Evolutionary conservation across 2,329 filamentous ascomycete species (phyloP).

Genomic region (Zymoseptoria passerinii): DNA sequence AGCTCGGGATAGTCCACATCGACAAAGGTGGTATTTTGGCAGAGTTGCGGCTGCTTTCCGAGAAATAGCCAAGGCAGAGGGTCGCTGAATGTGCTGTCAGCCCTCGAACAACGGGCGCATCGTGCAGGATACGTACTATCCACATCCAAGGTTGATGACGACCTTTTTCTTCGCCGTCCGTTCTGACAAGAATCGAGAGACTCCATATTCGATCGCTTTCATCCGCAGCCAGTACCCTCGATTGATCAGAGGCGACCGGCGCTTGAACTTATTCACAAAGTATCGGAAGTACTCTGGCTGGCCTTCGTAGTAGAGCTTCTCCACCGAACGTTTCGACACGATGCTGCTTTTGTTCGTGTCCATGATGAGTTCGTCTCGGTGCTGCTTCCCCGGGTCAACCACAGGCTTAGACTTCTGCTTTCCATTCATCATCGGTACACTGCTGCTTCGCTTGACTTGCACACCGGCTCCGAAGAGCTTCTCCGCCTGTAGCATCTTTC

Average conservation of each 20-base stretch:
- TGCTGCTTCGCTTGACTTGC: conserved; percentile 10
- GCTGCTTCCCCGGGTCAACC: conserved; percentile 19
- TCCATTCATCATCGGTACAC: conserved; percentile 12
- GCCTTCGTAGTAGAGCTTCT: conserved; percentile 69
- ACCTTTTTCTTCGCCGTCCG: conserved; percentile 54
- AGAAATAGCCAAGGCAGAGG: conserved; percentile 79
- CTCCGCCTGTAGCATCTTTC: conserved; percentile 17
- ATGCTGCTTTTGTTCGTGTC: conserved; percentile 83
- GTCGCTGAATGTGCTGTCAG: conserved; percentile 50
- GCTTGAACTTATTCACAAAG: conserved; percentile 76
- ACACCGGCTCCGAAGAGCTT: conserved; percentile 9
- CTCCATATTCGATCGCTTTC: conserved; percentile 67
- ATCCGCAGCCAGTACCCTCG: conserved; percentile 82
- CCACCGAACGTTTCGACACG: conserved; percentile 86
- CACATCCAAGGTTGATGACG: conserved; percentile 78
- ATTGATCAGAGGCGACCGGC: conserved; percentile 82
- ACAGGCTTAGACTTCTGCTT: conserved; percentile 6
- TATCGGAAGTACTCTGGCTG: conserved; percentile 79
- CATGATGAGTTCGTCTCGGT: conserved; percentile 32
- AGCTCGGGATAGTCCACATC: conserved; percentile 81
- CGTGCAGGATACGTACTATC: conserved; percentile 53
- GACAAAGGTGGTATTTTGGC: conserved; percentile 58
- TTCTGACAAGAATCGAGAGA: conserved; percentile 62
- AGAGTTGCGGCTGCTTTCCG: conserved; percentile 53
- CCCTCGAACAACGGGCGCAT: conserved; percentile 1